Conservation (phyloP, 441 rosid species). For the Brassica hybrid region DNA sequence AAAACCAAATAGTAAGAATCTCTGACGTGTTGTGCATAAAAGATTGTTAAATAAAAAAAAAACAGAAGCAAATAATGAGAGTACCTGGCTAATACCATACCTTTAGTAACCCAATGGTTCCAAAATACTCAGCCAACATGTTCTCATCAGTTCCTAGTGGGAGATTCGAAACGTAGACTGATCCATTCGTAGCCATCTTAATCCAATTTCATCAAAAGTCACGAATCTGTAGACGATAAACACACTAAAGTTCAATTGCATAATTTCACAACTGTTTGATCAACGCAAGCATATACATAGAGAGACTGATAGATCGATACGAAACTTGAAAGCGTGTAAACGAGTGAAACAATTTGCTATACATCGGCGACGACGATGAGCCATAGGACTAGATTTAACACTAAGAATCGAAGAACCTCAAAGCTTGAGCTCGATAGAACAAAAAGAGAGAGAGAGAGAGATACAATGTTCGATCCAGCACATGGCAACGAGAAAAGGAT, state of each 20-base stretch:
- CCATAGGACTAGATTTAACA: neutral
- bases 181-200: slow-evolving; percentile 80
- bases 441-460: no score
- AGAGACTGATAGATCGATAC: neutral
- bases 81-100: slow-evolving; percentile 53
- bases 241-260: neutral
- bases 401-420: neutral
- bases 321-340: slow-evolving; percentile 6
- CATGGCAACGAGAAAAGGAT: no score
- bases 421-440: neutral
- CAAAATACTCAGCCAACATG: slow-evolving; percentile 91
- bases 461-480: no score
- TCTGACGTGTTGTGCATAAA: no score
- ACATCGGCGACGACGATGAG: neutral
- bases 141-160: slow-evolving; percentile 85
- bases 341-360: neutral
- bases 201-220: slow-evolving; percentile 9
- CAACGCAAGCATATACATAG: neutral
- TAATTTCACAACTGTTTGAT: neutral
- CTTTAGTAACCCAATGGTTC: slow-evolving; percentile 96
- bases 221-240: neutral
- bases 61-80: neutral
- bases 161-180: slow-evolving; percentile 84
- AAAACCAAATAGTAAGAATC: slow-evolving; percentile 9
- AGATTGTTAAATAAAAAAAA: neutral